Evolutionary conservation across 441 rosid species (phyloP), one percentile per base, ranked within the genome.

Genomic region (Geranium incanum): DNA sequence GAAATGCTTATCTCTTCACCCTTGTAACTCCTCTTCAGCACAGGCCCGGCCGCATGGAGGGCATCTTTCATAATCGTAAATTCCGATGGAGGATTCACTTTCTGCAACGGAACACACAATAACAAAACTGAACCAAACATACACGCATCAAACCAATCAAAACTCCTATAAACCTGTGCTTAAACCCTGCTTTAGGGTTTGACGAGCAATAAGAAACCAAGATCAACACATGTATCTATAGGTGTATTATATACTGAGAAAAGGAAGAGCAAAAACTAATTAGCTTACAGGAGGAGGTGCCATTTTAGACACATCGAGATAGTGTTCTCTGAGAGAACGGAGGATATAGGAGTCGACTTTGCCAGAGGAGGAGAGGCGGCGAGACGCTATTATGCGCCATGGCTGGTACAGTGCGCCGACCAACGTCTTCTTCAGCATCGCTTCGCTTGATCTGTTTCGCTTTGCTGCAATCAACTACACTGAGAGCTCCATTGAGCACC

Each of bases 251-350:
- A 23, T 23, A 23, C 33, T 23, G 33, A 23, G 33, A 23, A 23
- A 23, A 23, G 33, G 1, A 23, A 23, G 33, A 23, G 33, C 33
- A 23, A 23, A 23, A 23, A 23, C 0, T 23, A 23, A 23, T 23
- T 23, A 23, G 33, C 75, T 74, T 81, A 93, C 98, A 8, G 96
- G 98, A 71, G 98, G 98, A 81, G 96, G 96, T 36, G 85, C 88
- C 98, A 89, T 89, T 75, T 85, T 89, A 77, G 95, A 84, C 75
- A 87, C 86, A 81, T 93, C 93, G 1, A 81, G 79, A 80, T 86
- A 89, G 85, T 93, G 97, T 13, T 93, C 96, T 81, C 84, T 91
- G 74, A 93, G 96, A 68, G 97, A 89, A 70, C 97, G 97, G 57
- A 91, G 93, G 72, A 93, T 73, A 76, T 91, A 80, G 52, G 93